Conservation (phyloP, 2,329 filamentous ascomycete species). For the Venturia nashicola region DNA sequence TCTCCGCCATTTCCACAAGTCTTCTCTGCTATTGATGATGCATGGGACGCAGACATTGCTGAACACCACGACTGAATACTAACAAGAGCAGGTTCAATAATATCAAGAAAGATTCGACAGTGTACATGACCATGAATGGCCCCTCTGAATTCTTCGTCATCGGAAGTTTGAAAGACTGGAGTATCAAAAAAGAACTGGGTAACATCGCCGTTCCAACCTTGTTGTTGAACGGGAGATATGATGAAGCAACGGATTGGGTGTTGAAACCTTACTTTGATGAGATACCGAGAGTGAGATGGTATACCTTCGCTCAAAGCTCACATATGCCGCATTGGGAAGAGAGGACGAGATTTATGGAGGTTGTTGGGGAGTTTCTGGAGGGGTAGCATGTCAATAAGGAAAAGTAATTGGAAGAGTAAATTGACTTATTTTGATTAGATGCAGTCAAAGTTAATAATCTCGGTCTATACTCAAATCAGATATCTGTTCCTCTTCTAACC, state of each 20-base stretch:
- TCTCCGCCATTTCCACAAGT: background rate
- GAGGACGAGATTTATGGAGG: slow-evolving; percentile 10
- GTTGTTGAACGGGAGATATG: slow-evolving; percentile 31
- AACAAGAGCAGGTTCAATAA: slow-evolving; percentile 12
- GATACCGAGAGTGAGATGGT: slow-evolving; percentile 29
- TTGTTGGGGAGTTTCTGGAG: slow-evolving; percentile 8
- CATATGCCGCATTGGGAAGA: slow-evolving; percentile 17
- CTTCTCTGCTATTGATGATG: background rate
- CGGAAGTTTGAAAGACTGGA: slow-evolving; percentile 30
- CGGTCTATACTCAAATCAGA: too few species aligned
- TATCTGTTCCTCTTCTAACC: too few species aligned
- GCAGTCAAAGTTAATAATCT: too few species aligned
- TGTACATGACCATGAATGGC: slow-evolving; percentile 27
- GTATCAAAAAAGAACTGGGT: slow-evolving; percentile 20
- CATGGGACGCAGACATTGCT: background rate
- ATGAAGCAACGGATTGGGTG: slow-evolving; percentile 25
- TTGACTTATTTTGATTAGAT: too few species aligned
- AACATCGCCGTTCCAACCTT: slow-evolving; percentile 28
- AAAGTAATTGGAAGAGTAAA: too few species aligned
- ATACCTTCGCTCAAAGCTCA: slow-evolving; percentile 21
- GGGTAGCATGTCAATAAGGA: background rate
- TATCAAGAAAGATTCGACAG: slow-evolving; percentile 21
- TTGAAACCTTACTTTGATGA: slow-evolving; percentile 24
- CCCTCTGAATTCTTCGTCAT: slow-evolving; percentile 27
- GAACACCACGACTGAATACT: background rate